Percentiles rank a stretch among this genome's conserved stretches.
phyloP scores from a whole-genome alignment of 495 filamentous ascomycete species.

The Parathielavia appendiculata region DNA sequence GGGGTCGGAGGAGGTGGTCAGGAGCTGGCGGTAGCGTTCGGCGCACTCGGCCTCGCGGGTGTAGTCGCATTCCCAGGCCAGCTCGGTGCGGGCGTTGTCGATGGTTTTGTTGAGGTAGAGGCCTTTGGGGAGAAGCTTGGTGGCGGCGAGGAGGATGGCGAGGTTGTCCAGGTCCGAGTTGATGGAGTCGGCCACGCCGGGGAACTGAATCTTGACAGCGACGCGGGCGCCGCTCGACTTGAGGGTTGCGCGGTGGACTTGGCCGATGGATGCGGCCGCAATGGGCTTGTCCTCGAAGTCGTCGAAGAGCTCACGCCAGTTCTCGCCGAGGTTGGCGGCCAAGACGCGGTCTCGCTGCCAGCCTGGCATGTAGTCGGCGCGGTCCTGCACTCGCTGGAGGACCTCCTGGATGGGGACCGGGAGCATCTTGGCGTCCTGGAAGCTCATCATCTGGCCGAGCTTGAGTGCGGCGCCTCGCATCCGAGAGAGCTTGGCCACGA shows the following conservation, averaged over 20 bases:
- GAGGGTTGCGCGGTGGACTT: constrained; percentile 86
- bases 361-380: constrained; percentile 95
- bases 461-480: constrained; percentile 99
- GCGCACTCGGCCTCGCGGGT: constrained; percentile 76
- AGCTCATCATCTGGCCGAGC: constrained; percentile 93
- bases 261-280: constrained; percentile 95
- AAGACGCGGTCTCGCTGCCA: constrained; percentile 86
- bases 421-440: constrained; percentile 97
- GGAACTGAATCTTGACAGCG: constrained; percentile 96
- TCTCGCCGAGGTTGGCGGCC: constrained; percentile 65
- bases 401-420: constrained; percentile 79
- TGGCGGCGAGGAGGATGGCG: constrained; percentile 82
- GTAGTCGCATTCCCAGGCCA: constrained; percentile 98
- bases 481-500: constrained; percentile 84
- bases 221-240: constrained; percentile 68
- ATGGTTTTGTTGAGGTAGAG: constrained; percentile 96
- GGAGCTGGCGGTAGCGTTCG: constrained; percentile 65
- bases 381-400: constrained; percentile 89
- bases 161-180: constrained; percentile 93
- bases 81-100: constrained; percentile 86
- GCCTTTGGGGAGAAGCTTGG: constrained; percentile 81
- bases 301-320: constrained; percentile 80
- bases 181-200: constrained; percentile 92
- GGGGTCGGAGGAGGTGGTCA: constrained; percentile 52
- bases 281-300: constrained; percentile 88